Evolutionary conservation across 169 alveolate species (phyloP).

Genomic region (Toxoplasma gondii): DNA sequence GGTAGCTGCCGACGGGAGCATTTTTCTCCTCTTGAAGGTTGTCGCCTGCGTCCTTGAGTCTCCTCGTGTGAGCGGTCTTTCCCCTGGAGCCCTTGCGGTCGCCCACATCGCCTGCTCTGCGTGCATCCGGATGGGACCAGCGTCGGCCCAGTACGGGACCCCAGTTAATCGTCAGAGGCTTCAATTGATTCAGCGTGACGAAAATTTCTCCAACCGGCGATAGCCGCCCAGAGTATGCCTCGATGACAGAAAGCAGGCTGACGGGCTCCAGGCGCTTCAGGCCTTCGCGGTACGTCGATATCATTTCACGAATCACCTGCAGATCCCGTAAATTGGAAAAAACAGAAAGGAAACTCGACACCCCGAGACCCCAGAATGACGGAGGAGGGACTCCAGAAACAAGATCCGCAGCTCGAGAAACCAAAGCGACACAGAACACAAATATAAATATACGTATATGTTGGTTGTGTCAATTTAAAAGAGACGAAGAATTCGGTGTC

Average conservation of each 20-base stretch:
- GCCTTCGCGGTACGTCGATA: background rate
- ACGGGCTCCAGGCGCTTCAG: conserved; percentile 20
- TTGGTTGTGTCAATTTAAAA: too few species aligned
- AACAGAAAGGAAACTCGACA: too few species aligned
- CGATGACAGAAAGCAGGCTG: background rate
- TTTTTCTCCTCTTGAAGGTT: too few species aligned
- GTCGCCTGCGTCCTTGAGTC: too few species aligned
- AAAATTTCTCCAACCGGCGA: background rate
- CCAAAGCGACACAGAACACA: too few species aligned
- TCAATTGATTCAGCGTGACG: background rate
- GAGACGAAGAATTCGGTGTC: too few species aligned
- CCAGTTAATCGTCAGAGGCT: background rate
- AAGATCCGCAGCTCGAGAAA: too few species aligned
- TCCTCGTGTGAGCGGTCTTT: too few species aligned
- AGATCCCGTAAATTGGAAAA: too few species aligned
- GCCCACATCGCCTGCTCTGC: background rate
- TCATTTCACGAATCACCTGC: conserved; percentile 20
- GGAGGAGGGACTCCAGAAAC: too few species aligned
- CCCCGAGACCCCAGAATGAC: too few species aligned
- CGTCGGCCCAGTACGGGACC: background rate
- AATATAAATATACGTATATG: too few species aligned
- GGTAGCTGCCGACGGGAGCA: background rate
- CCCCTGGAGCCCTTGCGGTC: background rate
- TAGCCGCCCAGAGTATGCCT: background rate
- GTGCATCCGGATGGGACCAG: background rate